Base-by-base conservation (phyloP, 1,139 yeast genomes). In the Kurtzmaniella quercitrusa region DNA sequence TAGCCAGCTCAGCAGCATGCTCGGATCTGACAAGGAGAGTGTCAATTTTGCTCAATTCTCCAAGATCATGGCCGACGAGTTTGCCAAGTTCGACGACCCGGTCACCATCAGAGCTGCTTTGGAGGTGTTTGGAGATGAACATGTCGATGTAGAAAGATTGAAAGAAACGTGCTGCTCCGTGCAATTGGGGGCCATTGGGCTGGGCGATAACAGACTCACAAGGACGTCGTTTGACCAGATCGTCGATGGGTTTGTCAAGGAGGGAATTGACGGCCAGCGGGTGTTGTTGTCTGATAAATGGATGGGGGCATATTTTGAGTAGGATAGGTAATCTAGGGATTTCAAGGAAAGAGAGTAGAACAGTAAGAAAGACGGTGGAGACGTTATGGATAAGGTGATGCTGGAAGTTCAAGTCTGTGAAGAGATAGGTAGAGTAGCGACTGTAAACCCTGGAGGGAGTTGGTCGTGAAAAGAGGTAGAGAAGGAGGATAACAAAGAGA, bases 11-110 rank as follows among this genome's bases (percentile, higher is more conserved):
- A 56, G 63, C 1, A 45, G 60, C 33, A 80, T 87, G 83, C 62
- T 88, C 12, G 59, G 60, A 8, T 49, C 48, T 6, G 38, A 12
- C 38, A 45, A 38, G 41, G 55, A 57, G 9, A 78, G 79, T n/a
- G 54, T 89, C 34, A 79, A 81, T 37, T 88, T 90, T 56, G 81
- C 94, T 2, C 78, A 77, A 41, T 91, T 82, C 59, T 68, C 86
- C 56, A 78, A 84, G 4, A 66, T 82, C 38, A 81, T 91, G 83
- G 80, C 89, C 2, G 65, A 66, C 6, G 79, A 78, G 48, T 62
- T 86, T 41, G 68, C 73, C 44, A 73, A 73, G 45, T 68, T 88
- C 44, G 85, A 89, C 23, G 79, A 81, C 44, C 70, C 76, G 38
- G 67, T 69, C 24, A 87, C 87, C 46, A 66, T 91, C 14, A 62